Evolutionary conservation across 371 early-diverging fungal species (phyloP).

Genomic region (Mucor racemosus): DNA sequence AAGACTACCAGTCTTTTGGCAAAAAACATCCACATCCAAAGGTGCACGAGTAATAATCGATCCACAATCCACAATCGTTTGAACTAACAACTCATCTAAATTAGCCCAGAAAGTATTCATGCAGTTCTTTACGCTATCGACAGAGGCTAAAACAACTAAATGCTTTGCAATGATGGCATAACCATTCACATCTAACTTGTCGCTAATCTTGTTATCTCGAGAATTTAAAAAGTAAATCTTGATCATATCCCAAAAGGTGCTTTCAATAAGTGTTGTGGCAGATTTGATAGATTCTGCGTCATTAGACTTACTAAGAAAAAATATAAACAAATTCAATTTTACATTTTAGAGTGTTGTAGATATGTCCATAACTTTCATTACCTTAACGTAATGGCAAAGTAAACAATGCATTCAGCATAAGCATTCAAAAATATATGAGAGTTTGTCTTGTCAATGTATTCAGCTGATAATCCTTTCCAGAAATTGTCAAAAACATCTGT

Average conservation of each 20-base stretch:
- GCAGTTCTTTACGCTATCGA: conserved; percentile 24
- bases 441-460: conserved; percentile 57
- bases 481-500: conserved; percentile 67
- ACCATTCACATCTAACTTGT: conserved; percentile 30
- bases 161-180: conserved; percentile 37
- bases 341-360: not conserved
- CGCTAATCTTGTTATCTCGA: conserved; percentile 21
- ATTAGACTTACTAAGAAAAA: conserved; percentile 16
- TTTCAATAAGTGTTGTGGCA: conserved; percentile 20
- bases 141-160: conserved; percentile 27
- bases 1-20: conserved; percentile 29
- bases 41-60: conserved; percentile 12
- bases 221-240: conserved; percentile 25
- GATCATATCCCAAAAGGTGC: conserved; percentile 25
- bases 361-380: conserved; percentile 10
- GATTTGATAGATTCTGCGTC: conserved; percentile 8
- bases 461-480: conserved; percentile 68
- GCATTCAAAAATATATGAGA: conserved; percentile 62
- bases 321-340: no score
- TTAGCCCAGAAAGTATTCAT: conserved; percentile 25
- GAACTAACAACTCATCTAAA: conserved; percentile 29
- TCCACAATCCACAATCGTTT: conserved; percentile 38
- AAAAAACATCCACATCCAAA: conserved; percentile 34
- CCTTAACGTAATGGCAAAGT: conserved; percentile 56
- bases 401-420: conserved; percentile 65